phyloP scores from a whole-genome alignment of 2,329 filamentous ascomycete species.

The Trichoderma sp. region DNA sequence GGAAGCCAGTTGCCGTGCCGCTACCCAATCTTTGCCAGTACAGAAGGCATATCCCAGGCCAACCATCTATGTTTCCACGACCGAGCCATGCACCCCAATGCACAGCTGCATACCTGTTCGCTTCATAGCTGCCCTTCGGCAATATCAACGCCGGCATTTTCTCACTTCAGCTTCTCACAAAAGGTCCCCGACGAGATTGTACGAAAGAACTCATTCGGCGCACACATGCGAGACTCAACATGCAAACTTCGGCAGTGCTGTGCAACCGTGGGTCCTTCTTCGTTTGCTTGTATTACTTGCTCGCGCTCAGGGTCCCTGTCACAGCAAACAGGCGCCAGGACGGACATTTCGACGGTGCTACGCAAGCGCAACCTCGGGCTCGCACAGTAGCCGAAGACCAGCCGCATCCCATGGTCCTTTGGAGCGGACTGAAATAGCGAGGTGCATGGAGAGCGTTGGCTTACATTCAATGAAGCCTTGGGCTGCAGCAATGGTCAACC shows the following conservation, averaged over 20 bases:
- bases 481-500: background rate
- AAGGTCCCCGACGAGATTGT: background rate
- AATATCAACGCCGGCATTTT: background rate
- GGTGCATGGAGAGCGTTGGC: slow-evolving; percentile 10
- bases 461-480: background rate
- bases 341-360: slow-evolving; percentile 13
- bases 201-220: background rate
- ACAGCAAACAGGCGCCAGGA: slow-evolving; percentile 6
- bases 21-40: background rate
- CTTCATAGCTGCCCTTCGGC: background rate
- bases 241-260: background rate
- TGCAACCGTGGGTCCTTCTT: background rate
- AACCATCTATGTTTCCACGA: background rate
- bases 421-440: slow-evolving; percentile 9
- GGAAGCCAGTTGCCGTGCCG: background rate
- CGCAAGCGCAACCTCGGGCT: background rate
- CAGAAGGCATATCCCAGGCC: background rate
- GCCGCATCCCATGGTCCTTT: slow-evolving; percentile 19
- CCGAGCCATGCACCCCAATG: background rate
- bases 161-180: background rate
- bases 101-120: background rate
- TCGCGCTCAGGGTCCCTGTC: slow-evolving; percentile 2
- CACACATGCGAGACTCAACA: background rate
- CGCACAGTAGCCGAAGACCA: slow-evolving; percentile 13
- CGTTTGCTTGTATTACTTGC: background rate